Percentiles rank a stretch among this genome's conserved stretches.
Conservation (phyloP, 768 basidiomycete species). For the Pluteus cervinus region DNA sequence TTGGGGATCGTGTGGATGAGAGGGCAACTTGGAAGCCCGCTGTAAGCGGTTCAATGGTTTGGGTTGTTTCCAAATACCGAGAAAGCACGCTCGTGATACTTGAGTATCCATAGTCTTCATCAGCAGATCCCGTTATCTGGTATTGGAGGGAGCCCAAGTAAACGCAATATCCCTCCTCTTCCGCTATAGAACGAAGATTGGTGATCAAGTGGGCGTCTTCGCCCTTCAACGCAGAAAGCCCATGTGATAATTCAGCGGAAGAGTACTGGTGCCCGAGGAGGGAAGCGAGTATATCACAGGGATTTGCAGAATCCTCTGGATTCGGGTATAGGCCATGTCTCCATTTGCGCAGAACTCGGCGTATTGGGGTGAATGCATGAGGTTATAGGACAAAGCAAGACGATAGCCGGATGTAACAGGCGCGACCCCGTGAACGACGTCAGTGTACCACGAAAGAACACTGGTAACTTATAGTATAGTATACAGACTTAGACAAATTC, state of each 20-base stretch:
- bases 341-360: slow-evolving; percentile 24
- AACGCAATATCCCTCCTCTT: slow-evolving; percentile 26
- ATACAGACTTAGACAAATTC: too few species aligned
- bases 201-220: slow-evolving; percentile 28
- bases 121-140: slow-evolving; percentile 15
- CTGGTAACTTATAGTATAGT: slow-evolving; percentile 20
- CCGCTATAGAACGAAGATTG: slow-evolving; percentile 23
- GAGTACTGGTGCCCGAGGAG: slow-evolving; percentile 24
- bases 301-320: not conserved
- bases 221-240: slow-evolving; percentile 27
- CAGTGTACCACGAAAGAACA: slow-evolving; percentile 47
- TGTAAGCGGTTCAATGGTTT: not conserved
- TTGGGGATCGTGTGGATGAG: slow-evolving; percentile 9
- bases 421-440: slow-evolving; percentile 45
- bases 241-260: slow-evolving; percentile 13
- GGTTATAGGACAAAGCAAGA: slow-evolving; percentile 44
- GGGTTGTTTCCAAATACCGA: not conserved
- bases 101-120: slow-evolving; percentile 13
- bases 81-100: not conserved
- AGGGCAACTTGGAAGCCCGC: not conserved
- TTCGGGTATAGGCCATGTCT: slow-evolving; percentile 4
- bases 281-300: too few species aligned
- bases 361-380: slow-evolving; percentile 29
- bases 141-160: slow-evolving; percentile 30
- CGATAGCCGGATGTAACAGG: slow-evolving; percentile 43